A percentile compares a stretch with the other conserved stretches of the same genome.
phyloP scores from a whole-genome alignment of 192 early-diverging fungal genomes.

The Hyaloraphidium curvatum region DNA sequence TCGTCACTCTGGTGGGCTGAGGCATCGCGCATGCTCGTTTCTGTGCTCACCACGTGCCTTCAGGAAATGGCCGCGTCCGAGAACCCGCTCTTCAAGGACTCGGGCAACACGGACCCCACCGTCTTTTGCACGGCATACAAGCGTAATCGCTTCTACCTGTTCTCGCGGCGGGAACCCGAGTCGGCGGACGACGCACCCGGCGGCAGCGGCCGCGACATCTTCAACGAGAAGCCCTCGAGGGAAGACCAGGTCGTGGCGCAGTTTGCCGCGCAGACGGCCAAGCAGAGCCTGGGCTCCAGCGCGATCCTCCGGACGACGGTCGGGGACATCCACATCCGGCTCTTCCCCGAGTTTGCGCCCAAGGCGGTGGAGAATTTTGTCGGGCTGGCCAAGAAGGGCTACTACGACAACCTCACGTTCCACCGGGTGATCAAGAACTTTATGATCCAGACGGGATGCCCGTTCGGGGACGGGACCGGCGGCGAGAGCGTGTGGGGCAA shows the following conservation, averaged over 20 bases:
- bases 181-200: conserved; percentile 11
- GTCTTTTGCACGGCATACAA: conserved; percentile 79
- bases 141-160: conserved; percentile 86
- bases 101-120: conserved; percentile 55
- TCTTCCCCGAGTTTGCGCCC: conserved; percentile 80
- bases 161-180: conserved; percentile 72
- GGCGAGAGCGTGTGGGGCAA: conserved; percentile 81
- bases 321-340: conserved; percentile 74
- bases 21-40: background rate
- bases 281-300: conserved; percentile 38
- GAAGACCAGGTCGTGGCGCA: conserved; percentile 83
- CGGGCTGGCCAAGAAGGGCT: conserved; percentile 61
- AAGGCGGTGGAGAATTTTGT: conserved; percentile 93
- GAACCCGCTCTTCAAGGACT: conserved; percentile 48
- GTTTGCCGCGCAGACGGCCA: conserved; percentile 27
- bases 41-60: background rate
- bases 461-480: conserved; percentile 77
- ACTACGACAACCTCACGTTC: conserved; percentile 85
- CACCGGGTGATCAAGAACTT: conserved; percentile 94
- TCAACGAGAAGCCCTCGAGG: conserved; percentile 90
- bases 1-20: conserved; percentile 40
- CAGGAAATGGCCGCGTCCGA: conserved; percentile 72
- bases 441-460: conserved; percentile 87
- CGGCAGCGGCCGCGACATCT: conserved; percentile 52
- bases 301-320: conserved; percentile 75